Evolutionary conservation across 75 land plant species (phyloP), one percentile per base, ranked within the genome.

Genomic region (Isoetes taiwanensis): DNA sequence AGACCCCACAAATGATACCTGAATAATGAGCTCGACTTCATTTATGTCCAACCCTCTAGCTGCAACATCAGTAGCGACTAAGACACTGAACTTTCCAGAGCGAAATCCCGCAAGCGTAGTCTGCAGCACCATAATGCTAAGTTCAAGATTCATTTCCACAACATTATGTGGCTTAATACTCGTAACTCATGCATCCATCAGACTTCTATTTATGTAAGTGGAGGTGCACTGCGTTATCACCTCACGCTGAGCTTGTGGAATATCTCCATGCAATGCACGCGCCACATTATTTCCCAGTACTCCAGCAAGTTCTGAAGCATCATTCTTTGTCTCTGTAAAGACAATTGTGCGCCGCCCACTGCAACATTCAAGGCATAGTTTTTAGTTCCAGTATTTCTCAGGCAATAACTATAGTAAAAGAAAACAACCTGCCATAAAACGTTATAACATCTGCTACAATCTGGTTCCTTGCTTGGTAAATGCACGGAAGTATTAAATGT

Each of bases 31-130:
- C 48, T 87, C 89, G 6, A 93, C 98, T 73, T 93, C 90, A 74
- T 81, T 84, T 43, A 93, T 93, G 56, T 93, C 98, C 71, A 93
- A 57, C 14, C 98, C 98, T 10, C 98, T 71, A 28, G 98, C 98
- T 17, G 98, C 98, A 21, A 93, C 98, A 81, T 93, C 91, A 4
- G 98, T 93, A 3, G 98, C 98, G 29, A 93, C 98, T 1, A 93
- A 66, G 24, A 75, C 72, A 30, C 54, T 19, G 56, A 93, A 93
- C 52, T 82, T 87, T 17, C 83, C 90, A 0, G 85, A 77, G 33
- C 95, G 76, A 35, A 93, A 93, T 35, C 81, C 95, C 43, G 76
- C 54, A 60, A 93, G 77, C 4, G 88, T 93, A 53, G 80, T 83
- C 95, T 89, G 76, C 8, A 69, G 29, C 48, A 33, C n/a, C 4